Percentiles rank a stretch among this genome's conserved stretches.
Evolutionary conservation across 345 rosid genomes (phyloP).

Genomic region (Hevea brasiliensis): DNA sequence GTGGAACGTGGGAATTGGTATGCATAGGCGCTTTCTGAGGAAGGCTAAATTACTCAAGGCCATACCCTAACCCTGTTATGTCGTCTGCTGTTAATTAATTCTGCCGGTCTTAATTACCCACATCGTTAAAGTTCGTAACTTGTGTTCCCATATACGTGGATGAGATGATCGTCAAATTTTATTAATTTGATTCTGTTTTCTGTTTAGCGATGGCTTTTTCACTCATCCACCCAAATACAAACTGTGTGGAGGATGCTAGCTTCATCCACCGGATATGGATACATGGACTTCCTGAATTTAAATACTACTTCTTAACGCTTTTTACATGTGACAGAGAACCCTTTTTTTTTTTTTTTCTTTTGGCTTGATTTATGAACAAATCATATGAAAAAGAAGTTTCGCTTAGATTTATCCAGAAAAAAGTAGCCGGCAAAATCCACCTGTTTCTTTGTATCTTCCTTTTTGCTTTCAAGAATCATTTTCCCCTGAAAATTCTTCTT

Average conservation of each 20-base stretch:
- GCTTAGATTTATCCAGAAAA: conserved; percentile 22
- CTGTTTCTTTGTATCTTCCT: conserved; percentile 19
- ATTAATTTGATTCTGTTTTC: too few species aligned
- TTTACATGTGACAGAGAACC: conserved; percentile 12
- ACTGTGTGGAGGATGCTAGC: neutral
- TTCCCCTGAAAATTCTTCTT: conserved; percentile 8
- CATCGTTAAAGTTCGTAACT: too few species aligned
- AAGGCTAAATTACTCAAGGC: too few species aligned
- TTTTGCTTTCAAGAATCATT: conserved; percentile 22
- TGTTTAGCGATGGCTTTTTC: neutral
- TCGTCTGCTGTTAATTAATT: too few species aligned
- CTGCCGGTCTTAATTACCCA: too few species aligned
- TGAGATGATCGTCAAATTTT: too few species aligned
- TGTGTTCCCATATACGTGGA: too few species aligned
- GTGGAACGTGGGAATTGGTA: too few species aligned
- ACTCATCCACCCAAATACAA: neutral
- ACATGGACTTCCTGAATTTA: neutral
- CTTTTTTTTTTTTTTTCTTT: conserved; percentile 1
- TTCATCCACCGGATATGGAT: neutral
- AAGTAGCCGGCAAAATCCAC: neutral
- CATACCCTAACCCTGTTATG: too few species aligned
- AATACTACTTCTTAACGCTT: neutral
- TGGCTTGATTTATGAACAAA: conserved; percentile 12
- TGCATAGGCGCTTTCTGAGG: too few species aligned
- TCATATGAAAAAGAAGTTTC: conserved; percentile 19